Base-by-base conservation (phyloP, 23 red algal species). In the Cyanidium caldarium region DNA sequence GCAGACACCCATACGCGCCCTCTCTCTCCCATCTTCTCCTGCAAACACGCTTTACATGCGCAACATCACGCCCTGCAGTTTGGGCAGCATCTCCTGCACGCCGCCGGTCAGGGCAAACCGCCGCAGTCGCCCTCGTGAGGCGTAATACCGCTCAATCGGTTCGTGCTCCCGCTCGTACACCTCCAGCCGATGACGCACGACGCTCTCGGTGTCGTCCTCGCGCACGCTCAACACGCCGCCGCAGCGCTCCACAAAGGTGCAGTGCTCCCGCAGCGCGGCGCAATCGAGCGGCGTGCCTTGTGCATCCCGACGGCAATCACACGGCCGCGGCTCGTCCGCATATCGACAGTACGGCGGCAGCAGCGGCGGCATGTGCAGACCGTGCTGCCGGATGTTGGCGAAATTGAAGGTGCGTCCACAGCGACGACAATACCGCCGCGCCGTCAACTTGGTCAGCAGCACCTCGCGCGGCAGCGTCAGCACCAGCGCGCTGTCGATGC, bases 361-460 rank as follows among this genome's bases (percentile, higher is more conserved):
- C 58, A 75, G 58, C 38, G 70, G 70, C 31, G 70, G 70, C 70
- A 75, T 75, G 3, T 46, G 33, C 35, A 61, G 38, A 30, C 70
- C 42, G 19, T 34, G 40, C n/a, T 75, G 31, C 30, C 37, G 33
- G 25, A 75, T 75, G 30, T 75, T 46, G 14, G 44, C 44, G 26
- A 75, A 45, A 19, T 75, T 75, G n/a, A 46, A 75, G 3, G 70
- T 75, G 35, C 43, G 38, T 17, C 70, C 70, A 75, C 70, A 75
- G 12, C 23, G 30, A 0, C 15, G 12, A 23, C 70, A 75, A 2
- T 40, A 34, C 2, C 70, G 37, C 20, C 70, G 38, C 33, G 10
- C 46, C 30, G 45, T 46, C 37, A 75, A 10, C 35, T 75, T 75
- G 3, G 46, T 19, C 34, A 75, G 5, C 35, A 75, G 28, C 38